Evolutionary conservation across 441 rosid species (phyloP).

Genomic region (Flueggea neowawraea): DNA sequence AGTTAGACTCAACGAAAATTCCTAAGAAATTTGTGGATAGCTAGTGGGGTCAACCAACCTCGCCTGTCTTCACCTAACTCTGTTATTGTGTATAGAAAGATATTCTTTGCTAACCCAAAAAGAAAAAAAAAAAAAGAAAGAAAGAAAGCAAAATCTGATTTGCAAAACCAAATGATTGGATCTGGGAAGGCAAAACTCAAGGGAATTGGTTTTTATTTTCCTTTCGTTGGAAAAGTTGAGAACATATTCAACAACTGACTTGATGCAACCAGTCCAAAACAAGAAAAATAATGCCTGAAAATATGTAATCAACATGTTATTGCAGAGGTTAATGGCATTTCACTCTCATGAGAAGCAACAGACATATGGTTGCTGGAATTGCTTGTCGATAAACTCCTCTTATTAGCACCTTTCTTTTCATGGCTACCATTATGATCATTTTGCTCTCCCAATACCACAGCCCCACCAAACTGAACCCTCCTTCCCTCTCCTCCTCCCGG

Average conservation of each 20-base stretch:
- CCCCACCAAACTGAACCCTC: conserved; percentile 7
- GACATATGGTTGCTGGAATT: conserved; percentile 15
- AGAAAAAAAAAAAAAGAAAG: too few species aligned
- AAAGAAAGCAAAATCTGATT: too few species aligned
- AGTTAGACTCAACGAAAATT: too few species aligned
- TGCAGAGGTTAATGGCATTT: conserved; percentile 34
- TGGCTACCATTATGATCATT: background rate
- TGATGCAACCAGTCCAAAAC: background rate
- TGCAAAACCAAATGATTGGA: too few species aligned
- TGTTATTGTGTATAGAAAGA: too few species aligned
- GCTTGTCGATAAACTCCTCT: conserved; percentile 11
- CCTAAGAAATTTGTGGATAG: too few species aligned
- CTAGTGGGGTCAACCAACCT: too few species aligned
- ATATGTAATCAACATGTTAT: conserved; percentile 19
- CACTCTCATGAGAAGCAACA: conserved; percentile 36
- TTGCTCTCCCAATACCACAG: conserved; percentile 3
- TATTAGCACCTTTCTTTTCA: background rate
- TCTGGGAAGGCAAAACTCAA: too few species aligned
- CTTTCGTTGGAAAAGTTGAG: background rate
- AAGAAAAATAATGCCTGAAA: background rate
- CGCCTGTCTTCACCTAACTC: too few species aligned
- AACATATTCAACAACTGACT: background rate
- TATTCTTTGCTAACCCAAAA: too few species aligned
- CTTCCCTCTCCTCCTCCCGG: background rate
- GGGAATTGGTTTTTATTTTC: too few species aligned